Base-by-base conservation (phyloP, 1,139 yeast species). In the Debaryomyces psychrophilus region DNA sequence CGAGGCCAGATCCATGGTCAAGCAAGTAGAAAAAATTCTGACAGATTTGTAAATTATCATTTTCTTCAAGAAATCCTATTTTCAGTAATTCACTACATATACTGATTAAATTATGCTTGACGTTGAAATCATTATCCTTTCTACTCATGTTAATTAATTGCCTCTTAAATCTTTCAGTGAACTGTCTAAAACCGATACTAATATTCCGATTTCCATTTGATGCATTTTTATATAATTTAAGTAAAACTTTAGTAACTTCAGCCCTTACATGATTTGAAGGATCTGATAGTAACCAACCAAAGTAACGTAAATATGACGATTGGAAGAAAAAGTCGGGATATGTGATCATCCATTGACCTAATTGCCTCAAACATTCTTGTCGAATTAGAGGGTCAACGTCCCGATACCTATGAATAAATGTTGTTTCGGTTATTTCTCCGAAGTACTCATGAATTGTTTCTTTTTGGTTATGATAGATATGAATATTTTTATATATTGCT, bases 201-300 rank as follows among this genome's bases (percentile, higher is more conserved):
- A 65, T 54, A 20, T 55, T 54, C n/a, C 53, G 53, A 14, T 50
- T 50, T 18, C 54, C 46, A 8, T 53, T 45, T 18, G 57, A 52
- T 15, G 56, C 50, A 23, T 46, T 65, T 45, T 70, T 77, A 52
- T 78, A 82, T 26, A 83, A 57, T 50, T 71, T 81, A 2, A 79
- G 68, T 41, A 92, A 66, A 3, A 79, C 76, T 53, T 75, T 80
- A 17, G 87, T 61, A 1, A 83, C 90, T 56, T 87, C 93, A 5
- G 71, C 61, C 52, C 96, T 76, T 1, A 89, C 95, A 3, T 64
- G 54, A 12, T 78, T 65, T 17, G 79, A 76, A 1, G 83, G 75
- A 58, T 92, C 98, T 7, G 93, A 83, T 40, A 90, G 68, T 18
- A 89, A 72, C 95, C 95, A 87, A 2, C 96, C 96, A 59, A 86